A percentile compares a stretch with the other conserved stretches of the same genome.
Conservation (phyloP, 139 green algal genomes). For the Pedinophyceae sp. region DNA sequence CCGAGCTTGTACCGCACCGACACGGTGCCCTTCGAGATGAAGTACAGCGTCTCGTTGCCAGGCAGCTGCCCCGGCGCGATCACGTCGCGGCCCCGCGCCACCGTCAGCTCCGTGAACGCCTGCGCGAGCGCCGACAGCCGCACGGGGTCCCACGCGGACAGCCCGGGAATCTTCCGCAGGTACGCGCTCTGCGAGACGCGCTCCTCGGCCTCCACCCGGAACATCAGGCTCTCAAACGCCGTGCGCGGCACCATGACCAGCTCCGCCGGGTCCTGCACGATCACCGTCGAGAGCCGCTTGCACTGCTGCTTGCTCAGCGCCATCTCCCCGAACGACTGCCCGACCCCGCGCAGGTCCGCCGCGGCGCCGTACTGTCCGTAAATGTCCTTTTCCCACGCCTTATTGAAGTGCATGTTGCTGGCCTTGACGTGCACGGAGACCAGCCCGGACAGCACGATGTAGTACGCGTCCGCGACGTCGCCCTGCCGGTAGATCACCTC, state of each 20-base stretch:
- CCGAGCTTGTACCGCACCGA: no score
- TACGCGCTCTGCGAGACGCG: not conserved
- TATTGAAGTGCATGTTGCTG: no score
- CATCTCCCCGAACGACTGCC: not conserved
- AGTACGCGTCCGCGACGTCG: not conserved
- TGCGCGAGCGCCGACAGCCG: not conserved
- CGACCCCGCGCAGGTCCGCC: not conserved
- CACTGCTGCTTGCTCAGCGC: not conserved
- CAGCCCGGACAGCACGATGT: not conserved
- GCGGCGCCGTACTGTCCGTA: not conserved
- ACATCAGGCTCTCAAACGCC: not conserved
- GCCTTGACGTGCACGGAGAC: not conserved
- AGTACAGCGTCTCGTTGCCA: no score
- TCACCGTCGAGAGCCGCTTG: no score
- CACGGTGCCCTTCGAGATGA: no score
- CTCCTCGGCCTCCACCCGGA: not conserved
- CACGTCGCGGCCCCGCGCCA: no score
- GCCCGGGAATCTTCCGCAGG: not conserved
- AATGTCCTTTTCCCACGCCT: no score
- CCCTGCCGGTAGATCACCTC: not conserved
- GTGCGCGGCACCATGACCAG: not conserved
- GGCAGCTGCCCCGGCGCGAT: no score
- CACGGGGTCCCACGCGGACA: not conserved
- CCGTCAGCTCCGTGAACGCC: no score
- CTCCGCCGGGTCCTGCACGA: not conserved